These are phyloP conservation scores for Xylariales sp. DNA, from an alignment of 2,329 filamentous ascomycete genomes.

Conservation along the genomic window DNA sequence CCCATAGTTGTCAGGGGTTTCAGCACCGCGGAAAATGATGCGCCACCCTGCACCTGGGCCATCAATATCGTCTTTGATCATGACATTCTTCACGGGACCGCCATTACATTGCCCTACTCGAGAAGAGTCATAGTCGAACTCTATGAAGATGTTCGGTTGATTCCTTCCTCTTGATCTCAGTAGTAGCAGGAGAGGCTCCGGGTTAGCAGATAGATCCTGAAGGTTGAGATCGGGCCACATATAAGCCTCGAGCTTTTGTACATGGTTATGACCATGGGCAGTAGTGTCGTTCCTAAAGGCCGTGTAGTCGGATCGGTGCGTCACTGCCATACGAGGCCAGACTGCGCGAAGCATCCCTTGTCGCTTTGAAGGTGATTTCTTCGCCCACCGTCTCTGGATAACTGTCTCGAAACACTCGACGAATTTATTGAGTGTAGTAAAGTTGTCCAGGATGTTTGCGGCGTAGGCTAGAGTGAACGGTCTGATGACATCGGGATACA, in stretches of 20 bases:
- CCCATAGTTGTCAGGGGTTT: conserved; percentile 28
- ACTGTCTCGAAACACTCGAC: not conserved
- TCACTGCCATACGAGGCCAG: conserved; percentile 45
- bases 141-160: conserved; percentile 41
- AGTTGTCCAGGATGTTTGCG: conserved; percentile 33
- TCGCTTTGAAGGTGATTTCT: conserved; percentile 7
- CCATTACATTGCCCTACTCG: conserved; percentile 19
- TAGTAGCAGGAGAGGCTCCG: conserved; percentile 40
- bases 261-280: conserved; percentile 22
- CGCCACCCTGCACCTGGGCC: conserved; percentile 17
- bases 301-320: conserved; percentile 51
- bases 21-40: conserved; percentile 29
- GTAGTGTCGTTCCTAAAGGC: too few species aligned
- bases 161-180: conserved; percentile 47
- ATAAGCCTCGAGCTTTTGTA: conserved; percentile 19
- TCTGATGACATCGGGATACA: too few species aligned
- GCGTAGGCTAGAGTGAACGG: not conserved
- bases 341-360: conserved; percentile 35
- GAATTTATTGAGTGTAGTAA: conserved; percentile 2
- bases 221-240: conserved; percentile 54
- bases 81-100: not conserved
- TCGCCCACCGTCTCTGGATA: conserved; percentile 32
- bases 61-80: conserved; percentile 4
- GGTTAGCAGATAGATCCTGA: conserved; percentile 43
- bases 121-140: conserved; percentile 34